These are phyloP conservation scores for Umbilicaria muhlenbergii DNA, from an alignment of 495 filamentous ascomycete genomes.

Conservation along the genomic window DNA sequence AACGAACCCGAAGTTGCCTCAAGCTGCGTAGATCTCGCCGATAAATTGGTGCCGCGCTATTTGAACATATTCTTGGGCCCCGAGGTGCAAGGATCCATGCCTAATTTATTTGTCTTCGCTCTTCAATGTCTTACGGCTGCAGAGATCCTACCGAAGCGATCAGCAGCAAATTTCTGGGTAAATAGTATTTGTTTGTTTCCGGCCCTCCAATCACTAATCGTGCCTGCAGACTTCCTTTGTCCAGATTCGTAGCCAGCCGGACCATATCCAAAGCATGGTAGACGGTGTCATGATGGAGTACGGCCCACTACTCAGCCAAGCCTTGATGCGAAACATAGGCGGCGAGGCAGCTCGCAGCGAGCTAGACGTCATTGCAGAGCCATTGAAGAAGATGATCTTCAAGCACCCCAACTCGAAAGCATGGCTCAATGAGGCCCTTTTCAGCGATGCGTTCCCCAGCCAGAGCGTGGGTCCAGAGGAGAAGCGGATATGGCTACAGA, in stretches of 20 bases:
- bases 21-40: constrained; percentile 56
- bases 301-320: constrained; percentile 41
- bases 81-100: constrained; percentile 33
- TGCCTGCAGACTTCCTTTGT: constrained; percentile 10
- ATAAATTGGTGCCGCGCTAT: constrained; percentile 50
- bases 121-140: constrained; percentile 53
- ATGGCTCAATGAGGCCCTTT: constrained; percentile 46
- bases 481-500: constrained; percentile 43
- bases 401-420: constrained; percentile 40
- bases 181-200: constrained; percentile 25
- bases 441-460: constrained; percentile 39
- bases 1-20: constrained; percentile 70
- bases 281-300: constrained; percentile 38
- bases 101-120: constrained; percentile 62
- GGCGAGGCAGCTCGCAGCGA: constrained; percentile 66
- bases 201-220: constrained; percentile 1
- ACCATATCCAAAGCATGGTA: constrained; percentile 28
- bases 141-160: constrained; percentile 67
- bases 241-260: constrained; percentile 15
- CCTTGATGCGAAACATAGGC: constrained; percentile 51
- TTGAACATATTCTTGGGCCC: constrained; percentile 36
- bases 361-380: constrained; percentile 58
- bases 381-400: constrained; percentile 59
- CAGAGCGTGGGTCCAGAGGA: constrained; percentile 43
- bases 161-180: constrained; percentile 73